Evolutionary conservation across 2,329 filamentous ascomycete genomes (phyloP).

Genomic region (Fusarium chaquense): DNA sequence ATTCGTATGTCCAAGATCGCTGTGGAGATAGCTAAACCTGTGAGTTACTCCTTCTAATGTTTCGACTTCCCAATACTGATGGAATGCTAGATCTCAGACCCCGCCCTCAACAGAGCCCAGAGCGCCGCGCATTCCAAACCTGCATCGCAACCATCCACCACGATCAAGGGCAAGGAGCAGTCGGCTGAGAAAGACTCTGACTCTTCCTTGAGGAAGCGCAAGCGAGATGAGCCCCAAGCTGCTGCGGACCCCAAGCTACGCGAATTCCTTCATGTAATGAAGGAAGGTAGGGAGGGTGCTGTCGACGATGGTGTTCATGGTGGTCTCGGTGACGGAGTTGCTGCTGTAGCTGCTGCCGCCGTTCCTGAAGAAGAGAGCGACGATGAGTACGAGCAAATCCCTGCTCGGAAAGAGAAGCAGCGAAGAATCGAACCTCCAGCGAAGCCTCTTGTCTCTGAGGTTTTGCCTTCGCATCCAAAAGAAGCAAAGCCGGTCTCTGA

Average conservation of each 20-base stretch:
- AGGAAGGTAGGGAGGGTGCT: conserved; percentile 59
- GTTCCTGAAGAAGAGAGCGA: conserved; percentile 72
- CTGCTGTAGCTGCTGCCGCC: conserved; percentile 50
- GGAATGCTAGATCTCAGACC: conserved; percentile 62
- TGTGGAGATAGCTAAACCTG: conserved; percentile 88
- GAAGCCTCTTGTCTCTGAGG: conserved; percentile 34
- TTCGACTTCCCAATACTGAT: conserved; percentile 48
- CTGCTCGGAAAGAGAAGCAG: conserved; percentile 64
- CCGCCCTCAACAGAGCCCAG: conserved; percentile 51
- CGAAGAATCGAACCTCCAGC: conserved; percentile 50
- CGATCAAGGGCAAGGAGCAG: conserved; percentile 31
- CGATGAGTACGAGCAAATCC: conserved; percentile 78
- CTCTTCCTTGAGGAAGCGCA: conserved; percentile 74
- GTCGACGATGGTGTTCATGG: conserved; percentile 50
- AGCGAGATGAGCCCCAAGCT: conserved; percentile 68
- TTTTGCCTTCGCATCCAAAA: conserved; percentile 37
- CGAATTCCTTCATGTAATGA: conserved; percentile 89
- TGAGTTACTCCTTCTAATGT: conserved; percentile 56
- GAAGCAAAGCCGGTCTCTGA: conserved; percentile 32
- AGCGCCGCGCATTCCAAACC: conserved; percentile 44
- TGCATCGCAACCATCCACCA: conserved; percentile 33
- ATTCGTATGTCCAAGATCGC: conserved; percentile 95
- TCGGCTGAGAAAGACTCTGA: conserved; percentile 52
- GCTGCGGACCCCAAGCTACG: conserved; percentile 80
- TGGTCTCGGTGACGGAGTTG: conserved; percentile 35